A percentile compares a stretch with the other conserved stretches of the same genome.
Conservation (phyloP, 257 asterid species). For the Voacanga thouarsii region DNA sequence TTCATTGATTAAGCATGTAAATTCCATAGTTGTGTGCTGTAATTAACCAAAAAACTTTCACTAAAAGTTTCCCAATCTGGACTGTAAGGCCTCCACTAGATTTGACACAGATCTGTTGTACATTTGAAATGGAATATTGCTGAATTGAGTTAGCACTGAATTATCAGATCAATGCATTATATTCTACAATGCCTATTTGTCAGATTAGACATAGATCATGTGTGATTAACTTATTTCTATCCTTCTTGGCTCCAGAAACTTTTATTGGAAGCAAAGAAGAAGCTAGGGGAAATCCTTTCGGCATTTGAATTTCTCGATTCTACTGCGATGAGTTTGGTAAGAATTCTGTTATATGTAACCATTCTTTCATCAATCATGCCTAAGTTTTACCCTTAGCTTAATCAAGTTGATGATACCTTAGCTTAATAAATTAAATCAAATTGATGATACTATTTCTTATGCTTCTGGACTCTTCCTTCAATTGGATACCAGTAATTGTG, state of each 20-base stretch:
- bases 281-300: slow-evolving; percentile 95
- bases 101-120: neutral
- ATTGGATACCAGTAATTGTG: neutral
- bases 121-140: neutral
- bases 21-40: neutral
- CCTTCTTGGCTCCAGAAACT: slow-evolving; percentile 53
- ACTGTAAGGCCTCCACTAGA: neutral
- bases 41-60: neutral
- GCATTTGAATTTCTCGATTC: slow-evolving; percentile 93
- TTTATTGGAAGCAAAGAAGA: slow-evolving; percentile 73
- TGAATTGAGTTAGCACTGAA: neutral
- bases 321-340: slow-evolving; percentile 87
- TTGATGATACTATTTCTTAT: neutral
- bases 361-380: slow-evolving; percentile 7
- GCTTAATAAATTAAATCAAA: neutral
- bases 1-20: slow-evolving; percentile 1
- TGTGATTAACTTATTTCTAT: neutral
- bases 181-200: neutral
- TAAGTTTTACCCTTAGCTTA: slow-evolving; percentile 4
- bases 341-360: slow-evolving; percentile 14
- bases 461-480: neutral
- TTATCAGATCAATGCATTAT: neutral
- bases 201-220: neutral
- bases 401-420: too few relatives aligned
- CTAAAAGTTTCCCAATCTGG: neutral